Evolutionary conservation across 768 basidiomycete genomes (phyloP).

Genomic region (Scleroderma citrinum): DNA sequence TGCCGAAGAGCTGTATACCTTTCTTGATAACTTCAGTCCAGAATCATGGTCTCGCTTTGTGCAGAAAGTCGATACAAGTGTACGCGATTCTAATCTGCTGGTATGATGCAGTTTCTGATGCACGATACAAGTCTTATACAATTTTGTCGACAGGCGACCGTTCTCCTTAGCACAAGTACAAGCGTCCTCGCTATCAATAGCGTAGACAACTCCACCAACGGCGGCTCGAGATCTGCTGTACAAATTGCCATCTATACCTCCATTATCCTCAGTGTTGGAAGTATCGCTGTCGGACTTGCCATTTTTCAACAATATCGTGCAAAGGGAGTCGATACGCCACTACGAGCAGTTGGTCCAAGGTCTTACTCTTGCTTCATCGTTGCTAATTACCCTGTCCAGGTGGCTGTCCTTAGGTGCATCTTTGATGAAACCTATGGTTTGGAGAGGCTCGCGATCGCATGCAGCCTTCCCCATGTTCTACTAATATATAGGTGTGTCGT

Average conservation of each 20-base stretch:
- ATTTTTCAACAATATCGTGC: slow-evolving; percentile 30
- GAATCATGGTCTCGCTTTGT: slow-evolving; percentile 25
- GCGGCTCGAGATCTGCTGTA: slow-evolving; percentile 9
- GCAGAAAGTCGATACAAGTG: slow-evolving; percentile 25
- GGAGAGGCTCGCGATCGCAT: slow-evolving; percentile 35
- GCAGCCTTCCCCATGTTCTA: slow-evolving; percentile 35
- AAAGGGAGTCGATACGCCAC: slow-evolving; percentile 26
- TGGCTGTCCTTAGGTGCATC: slow-evolving; percentile 22
- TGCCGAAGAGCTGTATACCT: slow-evolving; percentile 23
- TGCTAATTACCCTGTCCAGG: slow-evolving; percentile 10
- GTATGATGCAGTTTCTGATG: slow-evolving; percentile 6
- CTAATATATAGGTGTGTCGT: slow-evolving; percentile 34
- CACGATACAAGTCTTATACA: not conserved
- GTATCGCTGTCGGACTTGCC: slow-evolving; percentile 24
- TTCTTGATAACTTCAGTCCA: slow-evolving; percentile 22
- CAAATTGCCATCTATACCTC: slow-evolving; percentile 26
- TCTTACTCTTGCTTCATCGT: not conserved
- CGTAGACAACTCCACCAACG: not conserved
- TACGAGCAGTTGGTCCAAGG: slow-evolving; percentile 18
- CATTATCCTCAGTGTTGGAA: slow-evolving; percentile 24
- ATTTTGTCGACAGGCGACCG: slow-evolving; percentile 17
- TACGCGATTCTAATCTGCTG: slow-evolving; percentile 27
- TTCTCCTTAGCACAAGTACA: slow-evolving; percentile 21
- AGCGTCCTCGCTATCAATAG: slow-evolving; percentile 19
- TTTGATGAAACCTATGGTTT: slow-evolving; percentile 22